Base-by-base conservation (phyloP, 2,329 filamentous ascomycete species). In the Zasmidium citrigriseum region DNA sequence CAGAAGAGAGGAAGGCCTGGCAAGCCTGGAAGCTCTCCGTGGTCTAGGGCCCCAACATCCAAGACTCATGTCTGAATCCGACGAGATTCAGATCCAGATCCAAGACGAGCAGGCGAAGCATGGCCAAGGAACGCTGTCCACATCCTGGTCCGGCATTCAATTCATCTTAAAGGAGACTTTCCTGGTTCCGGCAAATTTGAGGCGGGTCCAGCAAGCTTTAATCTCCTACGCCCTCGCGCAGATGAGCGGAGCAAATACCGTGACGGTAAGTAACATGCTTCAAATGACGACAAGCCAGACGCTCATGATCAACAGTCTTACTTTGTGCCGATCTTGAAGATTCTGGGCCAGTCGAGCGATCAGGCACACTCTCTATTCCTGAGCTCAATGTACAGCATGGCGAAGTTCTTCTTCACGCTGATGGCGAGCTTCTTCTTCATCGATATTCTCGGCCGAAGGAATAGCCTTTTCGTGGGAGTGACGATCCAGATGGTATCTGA, bases 391-490 rank as follows among this genome's bases (percentile, higher is more conserved):
- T 80, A 80, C 52, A 71, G 70, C 10, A 64, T 80, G 46, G 68
- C 76, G 41, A 81, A 80, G 62, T 75, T 81, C 54, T 73, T 73
- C 52, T 78, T 71, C 58, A 72, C 71, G 4, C 52, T 80, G 1
- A 73, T 76, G 11, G 76, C 77, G 3, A 73, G 72, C 1, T 75
- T 81, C 56, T 76, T 80, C 64, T 74, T 80, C 57, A 73, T 79
- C 21, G 78, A 80, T 51, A 75, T 74, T 10, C 67, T 81, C 2
- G 78, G 78, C n/a, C 44, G 45, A 12, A 48, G 53, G 18, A 29
- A 24, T 18, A 55, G 53, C 27, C 44, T 79, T 0, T 75, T 78
- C 22, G 57, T 74, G 1, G 73, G 73, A 2, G 71, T 71, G 51
- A 64, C 58, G 11, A 59, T 75, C 1, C 78, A 81, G 62, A 70